These are phyloP conservation scores for Botrytis porri DNA, from an alignment of 2,329 filamentous ascomycete species.

Conservation along the genomic window DNA sequence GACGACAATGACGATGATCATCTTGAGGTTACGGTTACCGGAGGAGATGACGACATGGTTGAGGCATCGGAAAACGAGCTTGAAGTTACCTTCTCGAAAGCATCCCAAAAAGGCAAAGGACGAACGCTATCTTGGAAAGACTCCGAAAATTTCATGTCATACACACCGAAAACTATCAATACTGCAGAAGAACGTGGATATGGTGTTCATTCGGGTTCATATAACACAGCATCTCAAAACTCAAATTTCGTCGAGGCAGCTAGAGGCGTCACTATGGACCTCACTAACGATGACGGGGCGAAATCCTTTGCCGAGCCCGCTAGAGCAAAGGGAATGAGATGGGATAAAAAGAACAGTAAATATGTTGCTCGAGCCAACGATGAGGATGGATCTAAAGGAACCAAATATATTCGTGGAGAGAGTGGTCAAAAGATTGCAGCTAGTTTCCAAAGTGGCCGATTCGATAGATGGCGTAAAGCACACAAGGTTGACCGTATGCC, in stretches of 20 bases:
- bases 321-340: conserved; percentile 73
- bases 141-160: conserved; percentile 92
- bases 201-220: conserved; percentile 79
- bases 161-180: conserved; percentile 78
- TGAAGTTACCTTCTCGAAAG: conserved; percentile 68
- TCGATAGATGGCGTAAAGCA: conserved; percentile 86
- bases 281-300: conserved; percentile 80
- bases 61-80: conserved; percentile 61
- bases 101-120: conserved; percentile 51
- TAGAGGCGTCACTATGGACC: conserved; percentile 85
- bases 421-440: conserved; percentile 95
- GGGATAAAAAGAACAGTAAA: conserved; percentile 96
- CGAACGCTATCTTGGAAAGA: conserved; percentile 71
- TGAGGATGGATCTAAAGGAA: conserved; percentile 78
- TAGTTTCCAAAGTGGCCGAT: conserved; percentile 87
- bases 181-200: conserved; percentile 88
- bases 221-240: conserved; percentile 47
- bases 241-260: conserved; percentile 84
- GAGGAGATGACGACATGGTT: conserved; percentile 48
- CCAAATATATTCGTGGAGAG: conserved; percentile 78
- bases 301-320: conserved; percentile 76
- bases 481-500: conserved; percentile 79
- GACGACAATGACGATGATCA: conserved; percentile 43
- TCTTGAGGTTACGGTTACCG: conserved; percentile 38
- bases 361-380: conserved; percentile 92